These are phyloP conservation scores for Mangifera indica DNA, from an alignment of 345 rosid species.

Conservation along the genomic window DNA sequence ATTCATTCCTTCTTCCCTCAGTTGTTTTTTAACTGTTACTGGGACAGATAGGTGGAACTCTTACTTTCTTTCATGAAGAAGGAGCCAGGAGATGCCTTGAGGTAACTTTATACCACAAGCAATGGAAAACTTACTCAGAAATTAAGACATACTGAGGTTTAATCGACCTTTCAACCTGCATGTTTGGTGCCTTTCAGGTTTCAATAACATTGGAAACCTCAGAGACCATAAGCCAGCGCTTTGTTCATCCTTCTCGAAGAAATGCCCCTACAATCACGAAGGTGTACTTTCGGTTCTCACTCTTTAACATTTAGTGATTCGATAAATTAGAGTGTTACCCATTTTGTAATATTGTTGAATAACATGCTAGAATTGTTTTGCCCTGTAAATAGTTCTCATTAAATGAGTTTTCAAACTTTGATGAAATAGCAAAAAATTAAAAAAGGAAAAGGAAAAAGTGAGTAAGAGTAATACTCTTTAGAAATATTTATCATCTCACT, in stretches of 20 bases:
- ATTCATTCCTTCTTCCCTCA: neutral
- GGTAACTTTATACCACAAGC: constrained; percentile 41
- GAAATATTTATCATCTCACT: no score
- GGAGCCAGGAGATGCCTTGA: constrained; percentile 90
- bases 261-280: constrained; percentile 84
- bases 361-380: neutral
- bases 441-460: neutral
- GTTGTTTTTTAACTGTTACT: constrained; percentile 21
- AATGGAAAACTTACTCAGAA: constrained; percentile 6
- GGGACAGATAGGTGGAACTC: constrained; percentile 92
- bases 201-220: constrained; percentile 79
- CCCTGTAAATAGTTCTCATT: neutral
- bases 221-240: constrained; percentile 67
- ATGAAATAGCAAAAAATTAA: no score
- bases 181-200: constrained; percentile 45
- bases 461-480: neutral
- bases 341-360: constrained; percentile 3
- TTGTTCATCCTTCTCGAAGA: constrained; percentile 83
- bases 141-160: neutral
- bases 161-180: constrained; percentile 18
- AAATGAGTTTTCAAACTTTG: neutral
- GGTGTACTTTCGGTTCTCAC: constrained; percentile 34
- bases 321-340: constrained; percentile 6
- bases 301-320: neutral
- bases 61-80: constrained; percentile 88